Conservation (phyloP, 163 green algal species). For the Scenedesmus sp. region DNA sequence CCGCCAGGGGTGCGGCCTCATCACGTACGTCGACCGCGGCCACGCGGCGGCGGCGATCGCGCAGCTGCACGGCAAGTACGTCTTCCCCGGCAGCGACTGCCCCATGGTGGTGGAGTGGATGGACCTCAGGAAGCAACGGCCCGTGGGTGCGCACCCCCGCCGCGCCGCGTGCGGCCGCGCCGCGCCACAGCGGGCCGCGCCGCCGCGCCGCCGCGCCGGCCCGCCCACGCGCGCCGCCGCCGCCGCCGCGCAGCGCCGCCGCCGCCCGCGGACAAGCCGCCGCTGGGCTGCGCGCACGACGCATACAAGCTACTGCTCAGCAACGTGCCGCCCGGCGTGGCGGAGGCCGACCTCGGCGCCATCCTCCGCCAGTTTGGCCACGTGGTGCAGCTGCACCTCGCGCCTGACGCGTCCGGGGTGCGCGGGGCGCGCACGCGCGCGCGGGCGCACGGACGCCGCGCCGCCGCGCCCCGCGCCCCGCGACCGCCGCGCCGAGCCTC, state of each 20-base stretch:
- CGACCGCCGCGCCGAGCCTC: too few relatives aligned
- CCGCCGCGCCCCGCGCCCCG: too few relatives aligned
- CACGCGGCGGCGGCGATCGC: slow-evolving; percentile 10
- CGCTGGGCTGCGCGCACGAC: slow-evolving; percentile 16
- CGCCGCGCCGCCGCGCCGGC: neutral
- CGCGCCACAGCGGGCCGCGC: neutral
- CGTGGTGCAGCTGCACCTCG: slow-evolving; percentile 23
- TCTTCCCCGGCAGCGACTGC: slow-evolving; percentile 29
- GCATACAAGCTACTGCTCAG: slow-evolving; percentile 38
- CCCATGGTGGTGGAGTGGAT: slow-evolving; percentile 50
- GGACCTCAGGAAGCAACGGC: slow-evolving; percentile 38
- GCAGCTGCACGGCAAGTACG: slow-evolving; percentile 38
- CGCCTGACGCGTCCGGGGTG: neutral
- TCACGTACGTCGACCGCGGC: slow-evolving; percentile 5
- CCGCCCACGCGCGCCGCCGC: neutral
- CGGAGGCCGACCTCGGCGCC: neutral
- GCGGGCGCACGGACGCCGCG: too few relatives aligned
- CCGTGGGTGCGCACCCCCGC: neutral
- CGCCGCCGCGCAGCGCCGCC: neutral
- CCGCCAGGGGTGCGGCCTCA: slow-evolving; percentile 33
- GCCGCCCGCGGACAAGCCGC: slow-evolving; percentile 16
- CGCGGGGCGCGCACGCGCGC: too few relatives aligned
- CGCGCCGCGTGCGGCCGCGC: neutral
- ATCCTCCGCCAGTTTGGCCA: slow-evolving; percentile 30
- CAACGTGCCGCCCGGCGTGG: slow-evolving; percentile 5